Evolutionary conservation across 495 filamentous ascomycete species (phyloP).

Genomic region (Penicilliopsis zonata): DNA sequence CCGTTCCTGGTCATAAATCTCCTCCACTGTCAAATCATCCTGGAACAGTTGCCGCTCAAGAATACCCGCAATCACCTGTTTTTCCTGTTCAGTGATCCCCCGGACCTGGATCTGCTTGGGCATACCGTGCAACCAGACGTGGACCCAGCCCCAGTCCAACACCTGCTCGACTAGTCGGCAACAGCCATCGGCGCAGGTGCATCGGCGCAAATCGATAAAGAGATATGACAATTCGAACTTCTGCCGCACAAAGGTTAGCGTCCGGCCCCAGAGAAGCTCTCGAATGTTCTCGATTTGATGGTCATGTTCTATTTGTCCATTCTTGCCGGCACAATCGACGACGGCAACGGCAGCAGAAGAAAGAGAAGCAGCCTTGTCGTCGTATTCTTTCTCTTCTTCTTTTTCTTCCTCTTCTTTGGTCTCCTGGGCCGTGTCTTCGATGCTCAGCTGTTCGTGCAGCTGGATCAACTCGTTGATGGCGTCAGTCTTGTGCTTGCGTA

Average conservation of each 20-base stretch:
- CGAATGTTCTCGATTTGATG: slow-evolving; percentile 4
- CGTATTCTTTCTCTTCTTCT: too few relatives aligned
- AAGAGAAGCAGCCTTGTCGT: too few relatives aligned
- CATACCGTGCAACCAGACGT: slow-evolving; percentile 4
- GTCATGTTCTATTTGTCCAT: not conserved
- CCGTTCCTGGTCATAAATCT: slow-evolving; percentile 3
- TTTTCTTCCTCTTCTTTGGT: too few relatives aligned
- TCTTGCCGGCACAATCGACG: not conserved
- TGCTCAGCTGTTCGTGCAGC: not conserved
- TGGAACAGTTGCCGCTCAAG: slow-evolving; percentile 1
- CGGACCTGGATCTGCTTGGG: slow-evolving; percentile 3
- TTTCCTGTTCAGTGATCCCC: slow-evolving; percentile 1
- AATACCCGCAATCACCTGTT: slow-evolving; percentile 1
- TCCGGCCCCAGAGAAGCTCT: slow-evolving; percentile 6
- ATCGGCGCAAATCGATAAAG: slow-evolving; percentile 1
- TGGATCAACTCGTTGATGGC: not conserved
- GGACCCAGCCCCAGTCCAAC: slow-evolving; percentile 5
- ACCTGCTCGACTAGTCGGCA: slow-evolving; percentile 5
- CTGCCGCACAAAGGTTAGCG: slow-evolving; percentile 7
- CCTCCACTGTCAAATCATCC: not conserved
- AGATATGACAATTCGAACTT: slow-evolving; percentile 3
- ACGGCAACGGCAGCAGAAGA: too few relatives aligned
- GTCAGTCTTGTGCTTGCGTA: not conserved
- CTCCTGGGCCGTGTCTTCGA: not conserved
- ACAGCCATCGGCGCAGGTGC: slow-evolving; percentile 4